These are phyloP conservation scores for Marchantia polymorpha DNA, from an alignment of 225 moss, liverwort and hornwort genomes.

Conservation along the genomic window DNA sequence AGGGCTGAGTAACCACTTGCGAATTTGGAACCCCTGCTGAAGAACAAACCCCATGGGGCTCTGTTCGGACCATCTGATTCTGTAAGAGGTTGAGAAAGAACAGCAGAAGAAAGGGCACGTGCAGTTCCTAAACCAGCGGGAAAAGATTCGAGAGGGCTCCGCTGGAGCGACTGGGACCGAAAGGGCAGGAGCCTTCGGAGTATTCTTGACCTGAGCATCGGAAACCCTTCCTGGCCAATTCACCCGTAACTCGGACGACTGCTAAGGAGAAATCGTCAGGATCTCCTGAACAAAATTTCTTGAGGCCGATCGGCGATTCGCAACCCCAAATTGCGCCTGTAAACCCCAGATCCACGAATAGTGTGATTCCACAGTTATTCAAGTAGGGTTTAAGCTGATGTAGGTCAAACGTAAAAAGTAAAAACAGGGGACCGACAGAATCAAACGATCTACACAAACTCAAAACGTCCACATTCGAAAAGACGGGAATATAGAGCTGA, in stretches of 20 bases:
- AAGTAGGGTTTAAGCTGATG: no score
- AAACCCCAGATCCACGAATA: no score
- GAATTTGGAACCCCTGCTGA: slow-evolving; percentile 55
- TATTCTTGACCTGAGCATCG: slow-evolving; percentile 5
- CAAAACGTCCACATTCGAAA: no score
- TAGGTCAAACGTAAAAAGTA: no score
- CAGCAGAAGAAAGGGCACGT: slow-evolving; percentile 2
- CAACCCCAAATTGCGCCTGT: no score
- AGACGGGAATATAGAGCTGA: no score
- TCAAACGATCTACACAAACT: no score
- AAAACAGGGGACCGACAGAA: no score
- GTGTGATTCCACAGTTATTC: no score
- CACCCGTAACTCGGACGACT: background rate
- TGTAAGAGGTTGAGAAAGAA: background rate
- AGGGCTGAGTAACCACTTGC: slow-evolving; percentile 91
- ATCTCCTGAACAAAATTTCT: no score
- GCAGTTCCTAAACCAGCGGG: background rate
- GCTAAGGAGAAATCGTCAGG: no score
- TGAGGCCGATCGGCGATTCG: no score
- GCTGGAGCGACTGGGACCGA: background rate
- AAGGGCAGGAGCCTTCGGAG: slow-evolving; percentile 2
- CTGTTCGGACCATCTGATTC: background rate
- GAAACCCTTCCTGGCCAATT: background rate
- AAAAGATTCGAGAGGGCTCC: background rate
- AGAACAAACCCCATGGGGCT: slow-evolving; percentile 6